Percentiles rank a stretch among this genome's conserved stretches.
Evolutionary conservation across 2,329 filamentous ascomycete species (phyloP).

Genomic region (Rutstroemia sp.): DNA sequence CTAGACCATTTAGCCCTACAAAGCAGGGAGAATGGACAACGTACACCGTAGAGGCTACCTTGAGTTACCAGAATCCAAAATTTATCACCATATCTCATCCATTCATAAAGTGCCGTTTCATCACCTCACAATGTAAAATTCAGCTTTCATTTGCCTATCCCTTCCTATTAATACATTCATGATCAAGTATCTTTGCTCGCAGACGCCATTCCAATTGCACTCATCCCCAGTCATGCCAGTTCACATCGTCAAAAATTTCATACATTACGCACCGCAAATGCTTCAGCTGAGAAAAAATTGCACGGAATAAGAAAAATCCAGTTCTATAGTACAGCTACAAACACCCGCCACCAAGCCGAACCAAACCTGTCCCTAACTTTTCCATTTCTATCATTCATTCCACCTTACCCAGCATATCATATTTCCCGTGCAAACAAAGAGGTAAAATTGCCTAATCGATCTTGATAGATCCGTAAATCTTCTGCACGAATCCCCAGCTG

Average conservation of each 20-base stretch:
- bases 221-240: background rate
- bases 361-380: background rate
- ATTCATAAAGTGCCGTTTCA: too few species aligned
- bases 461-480: constrained; percentile 97
- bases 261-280: background rate
- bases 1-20: too few species aligned
- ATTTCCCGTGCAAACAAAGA: background rate
- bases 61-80: too few species aligned
- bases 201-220: too few species aligned
- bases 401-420: background rate
- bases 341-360: background rate
- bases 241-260: background rate
- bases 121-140: too few species aligned
- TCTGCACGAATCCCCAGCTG: constrained; percentile 88
- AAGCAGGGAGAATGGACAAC: too few species aligned
- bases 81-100: too few species aligned
- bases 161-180: too few species aligned
- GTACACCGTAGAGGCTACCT: too few species aligned
- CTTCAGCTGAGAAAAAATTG: background rate
- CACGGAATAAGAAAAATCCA: background rate
- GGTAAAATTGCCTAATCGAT: constrained; percentile 58
- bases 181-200: too few species aligned
- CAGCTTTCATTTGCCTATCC: too few species aligned
- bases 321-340: background rate
- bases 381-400: background rate